These are phyloP conservation scores for Stachybotrys chartarum DNA, from an alignment of 2,329 filamentous ascomycete species.

Conservation along the genomic window DNA sequence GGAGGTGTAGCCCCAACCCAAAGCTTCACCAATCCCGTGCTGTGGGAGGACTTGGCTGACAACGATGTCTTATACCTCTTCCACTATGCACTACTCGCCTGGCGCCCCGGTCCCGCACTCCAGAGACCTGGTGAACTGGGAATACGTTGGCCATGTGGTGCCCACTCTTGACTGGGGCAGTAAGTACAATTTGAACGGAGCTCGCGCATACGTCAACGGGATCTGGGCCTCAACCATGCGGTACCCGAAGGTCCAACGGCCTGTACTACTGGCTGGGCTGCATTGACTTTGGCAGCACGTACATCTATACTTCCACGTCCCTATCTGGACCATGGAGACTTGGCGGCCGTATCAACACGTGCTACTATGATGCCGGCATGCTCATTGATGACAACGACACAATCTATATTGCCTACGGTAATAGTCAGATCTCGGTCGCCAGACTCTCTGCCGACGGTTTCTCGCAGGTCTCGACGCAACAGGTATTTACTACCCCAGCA, in stretches of 20 bases:
- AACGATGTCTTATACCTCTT: slow-evolving; percentile 33
- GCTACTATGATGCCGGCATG: slow-evolving; percentile 51
- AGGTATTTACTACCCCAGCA: background rate
- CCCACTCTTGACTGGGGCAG: slow-evolving; percentile 30
- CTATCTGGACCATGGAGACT: slow-evolving; percentile 35
- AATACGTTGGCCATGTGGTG: slow-evolving; percentile 34
- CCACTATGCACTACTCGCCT: slow-evolving; percentile 48
- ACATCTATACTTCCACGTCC: slow-evolving; percentile 41
- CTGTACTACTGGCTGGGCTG: slow-evolving; percentile 27
- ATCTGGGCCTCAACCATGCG: slow-evolving; percentile 41
- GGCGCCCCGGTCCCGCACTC: slow-evolving; percentile 49
- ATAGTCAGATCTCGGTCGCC: slow-evolving; percentile 38
- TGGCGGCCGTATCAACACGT: slow-evolving; percentile 34
- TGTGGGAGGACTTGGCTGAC: background rate
- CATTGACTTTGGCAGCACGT: slow-evolving; percentile 40
- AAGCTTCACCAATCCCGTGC: background rate
- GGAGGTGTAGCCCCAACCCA: background rate
- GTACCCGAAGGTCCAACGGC: slow-evolving; percentile 7
- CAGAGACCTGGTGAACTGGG: slow-evolving; percentile 47
- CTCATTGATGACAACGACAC: slow-evolving; percentile 48
- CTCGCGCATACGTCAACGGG: slow-evolving; percentile 41
- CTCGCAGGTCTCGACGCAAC: background rate
- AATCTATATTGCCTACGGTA: slow-evolving; percentile 51
- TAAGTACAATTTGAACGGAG: slow-evolving; percentile 33
- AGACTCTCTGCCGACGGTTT: slow-evolving; percentile 41